Conservation (phyloP, 352 stramenopile genomes). For the Phytophthora vignae region DNA sequence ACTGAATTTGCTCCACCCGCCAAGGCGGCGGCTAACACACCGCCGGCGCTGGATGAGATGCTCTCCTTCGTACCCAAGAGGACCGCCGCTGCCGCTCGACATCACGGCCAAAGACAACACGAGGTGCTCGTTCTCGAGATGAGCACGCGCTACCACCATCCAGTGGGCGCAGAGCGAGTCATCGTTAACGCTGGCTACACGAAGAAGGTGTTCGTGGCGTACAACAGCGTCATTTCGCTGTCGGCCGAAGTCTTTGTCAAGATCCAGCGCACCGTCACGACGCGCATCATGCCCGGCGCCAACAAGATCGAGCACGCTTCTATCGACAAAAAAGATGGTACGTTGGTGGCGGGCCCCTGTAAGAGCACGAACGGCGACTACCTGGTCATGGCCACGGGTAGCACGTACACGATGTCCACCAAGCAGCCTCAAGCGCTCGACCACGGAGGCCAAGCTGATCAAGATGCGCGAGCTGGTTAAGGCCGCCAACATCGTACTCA, state of each 20-base stretch:
- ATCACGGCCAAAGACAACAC: constrained; percentile 31
- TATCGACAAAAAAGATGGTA: constrained; percentile 43
- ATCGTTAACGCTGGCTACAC: constrained; percentile 53
- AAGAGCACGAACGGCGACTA: constrained; percentile 61
- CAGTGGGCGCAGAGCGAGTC: constrained; percentile 49
- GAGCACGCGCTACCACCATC: constrained; percentile 59
- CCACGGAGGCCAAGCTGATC: constrained; percentile 43
- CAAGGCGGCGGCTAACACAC: no score
- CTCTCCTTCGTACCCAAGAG: no score
- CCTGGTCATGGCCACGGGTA: constrained; percentile 65
- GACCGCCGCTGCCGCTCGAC: neutral
- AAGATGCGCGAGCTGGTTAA: constrained; percentile 54
- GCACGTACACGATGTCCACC: constrained; percentile 64
- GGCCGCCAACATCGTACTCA: constrained; percentile 52
- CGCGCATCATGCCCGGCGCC: constrained; percentile 25
- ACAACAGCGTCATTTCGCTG: constrained; percentile 53
- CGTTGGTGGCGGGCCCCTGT: constrained; percentile 30
- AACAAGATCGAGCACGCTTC: constrained; percentile 52
- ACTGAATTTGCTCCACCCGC: no score
- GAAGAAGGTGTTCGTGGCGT: constrained; percentile 65
- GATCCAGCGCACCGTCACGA: constrained; percentile 53
- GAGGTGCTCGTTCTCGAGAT: constrained; percentile 68
- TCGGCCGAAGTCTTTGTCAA: constrained; percentile 43
- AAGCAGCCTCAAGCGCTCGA: constrained; percentile 48
- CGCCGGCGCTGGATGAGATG: no score